A percentile compares a stretch with the other conserved stretches of the same genome.
phyloP scores from a whole-genome alignment of 2,329 filamentous ascomycete species.

The Teratosphaeria viscida region DNA sequence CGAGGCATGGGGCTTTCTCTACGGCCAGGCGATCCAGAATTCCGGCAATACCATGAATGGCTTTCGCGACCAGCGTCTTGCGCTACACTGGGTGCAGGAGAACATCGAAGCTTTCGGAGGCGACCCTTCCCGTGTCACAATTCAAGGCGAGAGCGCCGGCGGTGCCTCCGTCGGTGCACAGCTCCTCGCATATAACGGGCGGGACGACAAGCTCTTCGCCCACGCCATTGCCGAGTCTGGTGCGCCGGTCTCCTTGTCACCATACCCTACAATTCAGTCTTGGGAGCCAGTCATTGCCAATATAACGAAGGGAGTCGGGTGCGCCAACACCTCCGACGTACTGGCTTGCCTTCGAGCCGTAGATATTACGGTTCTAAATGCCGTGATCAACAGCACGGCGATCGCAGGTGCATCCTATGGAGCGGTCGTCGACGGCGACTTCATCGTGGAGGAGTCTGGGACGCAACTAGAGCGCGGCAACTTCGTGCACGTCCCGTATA shows the following conservation, averaged over 20 bases:
- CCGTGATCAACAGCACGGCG: conserved; percentile 11
- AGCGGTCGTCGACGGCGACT: conserved; percentile 16
- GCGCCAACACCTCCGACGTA: conserved; percentile 17
- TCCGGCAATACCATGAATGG: conserved; percentile 44
- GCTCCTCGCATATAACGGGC: conserved; percentile 44
- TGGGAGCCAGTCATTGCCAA: conserved; percentile 20
- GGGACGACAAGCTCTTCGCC: conserved; percentile 45
- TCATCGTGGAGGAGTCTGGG: conserved; percentile 11
- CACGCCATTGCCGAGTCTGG: conserved; percentile 42
- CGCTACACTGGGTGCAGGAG: conserved; percentile 35
- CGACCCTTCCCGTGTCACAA: conserved; percentile 40
- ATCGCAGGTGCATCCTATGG: conserved; percentile 10
- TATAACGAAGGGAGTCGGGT: conserved; percentile 15
- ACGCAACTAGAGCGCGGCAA: conserved; percentile 13
- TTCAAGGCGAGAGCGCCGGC: conserved; percentile 26
- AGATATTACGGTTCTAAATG: conserved; percentile 11
- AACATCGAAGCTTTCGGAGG: conserved; percentile 52
- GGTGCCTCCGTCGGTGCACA: conserved; percentile 40
- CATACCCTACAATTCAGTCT: conserved; percentile 9
- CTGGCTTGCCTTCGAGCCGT: conserved; percentile 25
- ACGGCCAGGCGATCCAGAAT: conserved; percentile 42
- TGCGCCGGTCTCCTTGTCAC: conserved; percentile 15
- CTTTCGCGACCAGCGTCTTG: conserved; percentile 34
- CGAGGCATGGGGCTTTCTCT: conserved; percentile 59
- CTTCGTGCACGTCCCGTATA: conserved; percentile 18